Evolutionary conservation across 2,329 filamentous ascomycete genomes (phyloP), one percentile per base, ranked within the genome.

Genomic region (Trichoderma sp.): DNA sequence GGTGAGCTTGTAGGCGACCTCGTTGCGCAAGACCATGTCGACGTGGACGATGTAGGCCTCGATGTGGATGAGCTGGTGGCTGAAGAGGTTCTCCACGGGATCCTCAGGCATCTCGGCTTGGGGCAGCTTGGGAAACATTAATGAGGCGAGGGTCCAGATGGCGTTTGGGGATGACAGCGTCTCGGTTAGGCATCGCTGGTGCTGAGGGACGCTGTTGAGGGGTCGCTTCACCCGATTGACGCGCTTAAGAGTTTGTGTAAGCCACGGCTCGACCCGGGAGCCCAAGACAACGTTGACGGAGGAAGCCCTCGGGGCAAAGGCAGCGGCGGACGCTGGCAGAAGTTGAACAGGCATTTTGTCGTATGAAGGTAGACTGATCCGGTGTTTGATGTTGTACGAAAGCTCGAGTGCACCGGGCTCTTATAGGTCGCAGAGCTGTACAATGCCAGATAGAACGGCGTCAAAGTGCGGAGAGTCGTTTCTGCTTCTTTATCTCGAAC

Each of bases 11-110:
- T 94, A 98, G 73, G 94, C 95, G 76, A 99, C 93, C 83, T 98
- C 95, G 79, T 97, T 95, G 80, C 94, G 91, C 75, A 96, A 89
- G 69, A 99, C 94, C 93, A 98, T 97, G 83, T 99, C 95, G 80
- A 99, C 93, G 80, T 98, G 94, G 70, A 99, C 95, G 74, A 98
- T 94, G 79, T 99, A 99, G 63, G 95, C 95, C 82, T 98, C 94
- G 74, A 98, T 84, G 78, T 97, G 93, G 76, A 97, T 84, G 77
- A 97, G 87, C 83, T 96, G 91, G 81, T 94, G 95, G 86, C 96
- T 96, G 86, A 92, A 93, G 71, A 97, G 83, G 71, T 92, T 92
- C 81, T 97, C 93, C 72, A 94, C 85, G 72, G 97, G 84, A 54
- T 97, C 93, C 80, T 90, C 90, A 79, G 88, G 89, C 77, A 97